These are phyloP conservation scores for Annulohypoxylon stygium DNA, from an alignment of 495 filamentous ascomycete genomes.

Conservation along the genomic window DNA sequence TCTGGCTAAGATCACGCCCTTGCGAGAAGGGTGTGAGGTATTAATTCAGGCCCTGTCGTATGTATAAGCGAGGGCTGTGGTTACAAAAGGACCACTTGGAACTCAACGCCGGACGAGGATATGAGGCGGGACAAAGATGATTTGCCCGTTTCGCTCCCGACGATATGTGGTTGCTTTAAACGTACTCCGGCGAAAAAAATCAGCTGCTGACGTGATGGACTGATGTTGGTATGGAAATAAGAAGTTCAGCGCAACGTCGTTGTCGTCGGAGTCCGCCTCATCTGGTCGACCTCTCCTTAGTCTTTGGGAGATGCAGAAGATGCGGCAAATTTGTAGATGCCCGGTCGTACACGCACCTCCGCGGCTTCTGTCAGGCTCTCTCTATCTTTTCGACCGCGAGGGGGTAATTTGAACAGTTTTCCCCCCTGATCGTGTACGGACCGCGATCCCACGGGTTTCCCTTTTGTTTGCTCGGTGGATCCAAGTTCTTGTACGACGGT, in stretches of 20 bases:
- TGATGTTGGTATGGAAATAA: constrained; percentile 41
- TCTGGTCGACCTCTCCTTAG: constrained; percentile 20
- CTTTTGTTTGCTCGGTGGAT: constrained; percentile 40
- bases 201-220: constrained; percentile 43
- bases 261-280: constrained; percentile 35
- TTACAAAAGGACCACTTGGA: constrained; percentile 48
- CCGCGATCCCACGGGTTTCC: constrained; percentile 25
- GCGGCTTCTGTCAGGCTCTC: constrained; percentile 12
- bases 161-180: constrained; percentile 31
- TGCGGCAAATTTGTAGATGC: constrained; percentile 22
- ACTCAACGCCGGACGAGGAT: constrained; percentile 44
- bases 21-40: constrained; percentile 47
- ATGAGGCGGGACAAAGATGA: constrained; percentile 46
- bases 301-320: constrained; percentile 18
- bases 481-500: constrained; percentile 33
- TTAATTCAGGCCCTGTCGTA: constrained; percentile 48
- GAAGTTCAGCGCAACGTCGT: constrained; percentile 39
- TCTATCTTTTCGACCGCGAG: constrained; percentile 12
- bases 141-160: constrained; percentile 36
- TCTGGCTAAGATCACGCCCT: constrained; percentile 49
- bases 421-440: constrained; percentile 22
- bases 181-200: constrained; percentile 26
- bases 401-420: constrained; percentile 21
- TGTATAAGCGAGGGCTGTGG: constrained; percentile 48
- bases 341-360: constrained; percentile 15